Evolutionary conservation across 345 rosid genomes (phyloP).

Genomic region (Reutealis trisperma): DNA sequence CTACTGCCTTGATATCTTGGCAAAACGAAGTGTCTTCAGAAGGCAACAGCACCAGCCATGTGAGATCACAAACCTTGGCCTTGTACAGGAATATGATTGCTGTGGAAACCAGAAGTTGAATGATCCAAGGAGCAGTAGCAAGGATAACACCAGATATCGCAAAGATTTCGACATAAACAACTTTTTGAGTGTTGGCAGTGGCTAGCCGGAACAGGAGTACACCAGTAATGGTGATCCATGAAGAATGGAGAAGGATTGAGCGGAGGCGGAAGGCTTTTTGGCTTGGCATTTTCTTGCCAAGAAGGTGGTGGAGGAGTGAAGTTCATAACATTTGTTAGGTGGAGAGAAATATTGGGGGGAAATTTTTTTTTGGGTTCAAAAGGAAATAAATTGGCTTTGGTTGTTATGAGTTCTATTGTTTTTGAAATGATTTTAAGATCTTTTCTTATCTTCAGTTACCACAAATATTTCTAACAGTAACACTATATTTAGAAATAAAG

Average conservation of each 20-base stretch:
- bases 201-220: constrained; percentile 24
- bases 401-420: not conserved
- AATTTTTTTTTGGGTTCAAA: not conserved
- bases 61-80: constrained; percentile 20
- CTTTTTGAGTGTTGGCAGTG: constrained; percentile 26
- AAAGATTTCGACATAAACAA: constrained; percentile 9
- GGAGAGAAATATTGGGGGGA: not conserved
- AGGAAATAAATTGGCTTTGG: not conserved
- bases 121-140: constrained; percentile 26
- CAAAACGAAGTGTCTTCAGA: constrained; percentile 14
- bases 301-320: no score
- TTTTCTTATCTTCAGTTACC: not conserved
- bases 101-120: constrained; percentile 22
- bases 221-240: constrained; percentile 23
- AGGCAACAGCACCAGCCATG: constrained; percentile 15
- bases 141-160: constrained; percentile 18
- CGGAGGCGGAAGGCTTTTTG: not conserved
- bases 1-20: not conserved
- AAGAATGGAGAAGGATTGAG: constrained; percentile 19
- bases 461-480: no score
- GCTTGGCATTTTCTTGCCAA: not conserved
- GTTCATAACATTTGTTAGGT: not conserved
- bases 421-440: not conserved
- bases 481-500: no score
- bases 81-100: constrained; percentile 20